A percentile compares a stretch with the other conserved stretches of the same genome.
phyloP scores from a whole-genome alignment of 164 flowering plant genomes.

The Aristolochia californica region DNA sequence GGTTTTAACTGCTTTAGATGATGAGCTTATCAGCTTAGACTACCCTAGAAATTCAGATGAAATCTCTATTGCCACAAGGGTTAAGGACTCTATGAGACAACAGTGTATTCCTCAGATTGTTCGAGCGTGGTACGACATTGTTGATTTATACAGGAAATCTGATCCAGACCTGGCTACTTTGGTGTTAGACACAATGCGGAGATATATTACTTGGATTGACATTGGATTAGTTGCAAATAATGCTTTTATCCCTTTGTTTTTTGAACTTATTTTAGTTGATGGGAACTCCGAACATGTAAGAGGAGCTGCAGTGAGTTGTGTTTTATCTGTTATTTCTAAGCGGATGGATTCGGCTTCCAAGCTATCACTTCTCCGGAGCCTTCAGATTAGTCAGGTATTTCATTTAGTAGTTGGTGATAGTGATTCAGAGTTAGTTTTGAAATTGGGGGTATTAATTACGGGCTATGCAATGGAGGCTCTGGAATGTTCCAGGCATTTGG shows the following conservation, averaged over 20 bases:
- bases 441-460: conserved; percentile 51
- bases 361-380: conserved; percentile 54
- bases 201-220: conserved; percentile 89
- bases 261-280: conserved; percentile 61
- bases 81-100: conserved; percentile 97
- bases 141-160: conserved; percentile 51
- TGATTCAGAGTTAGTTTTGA: conserved; percentile 60
- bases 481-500: conserved; percentile 66
- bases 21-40: conserved; percentile 79
- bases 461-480: conserved; percentile 79
- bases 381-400: conserved; percentile 67
- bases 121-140: conserved; percentile 75
- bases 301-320: conserved; percentile 69
- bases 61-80: conserved; percentile 36
- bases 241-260: conserved; percentile 56
- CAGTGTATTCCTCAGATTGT: conserved; percentile 86
- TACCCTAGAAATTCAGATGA: conserved; percentile 66
- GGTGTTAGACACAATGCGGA: conserved; percentile 69
- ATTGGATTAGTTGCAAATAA: conserved; percentile 81
- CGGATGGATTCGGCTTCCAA: conserved; percentile 78
- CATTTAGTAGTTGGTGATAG: conserved; percentile 47
- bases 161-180: conserved; percentile 52
- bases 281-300: conserved; percentile 56
- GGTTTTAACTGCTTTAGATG: conserved; percentile 76
- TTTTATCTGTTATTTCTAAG: conserved; percentile 66